Evolutionary conservation across 139 green algal species (phyloP), one percentile per base, ranked within the genome.

Genomic region (Chlorella sp.): DNA sequence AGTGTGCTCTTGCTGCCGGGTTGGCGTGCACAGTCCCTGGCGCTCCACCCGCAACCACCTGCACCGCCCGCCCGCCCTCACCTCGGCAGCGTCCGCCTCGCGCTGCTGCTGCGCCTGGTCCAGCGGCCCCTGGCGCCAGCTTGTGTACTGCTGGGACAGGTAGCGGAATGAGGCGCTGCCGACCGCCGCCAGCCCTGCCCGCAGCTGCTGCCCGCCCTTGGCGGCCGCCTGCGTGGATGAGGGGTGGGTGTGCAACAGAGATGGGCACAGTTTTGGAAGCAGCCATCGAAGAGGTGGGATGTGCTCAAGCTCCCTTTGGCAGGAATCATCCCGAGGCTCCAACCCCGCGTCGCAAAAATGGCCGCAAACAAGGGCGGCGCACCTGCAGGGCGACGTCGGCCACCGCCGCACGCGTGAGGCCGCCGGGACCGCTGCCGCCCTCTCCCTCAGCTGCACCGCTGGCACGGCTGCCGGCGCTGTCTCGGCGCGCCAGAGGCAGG

Each of bases 201-300:
- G 14, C 38, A 86, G 70, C 69, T 90, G 86, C 86, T 85, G 81
- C 81, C 86, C 86, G 17, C 64, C 69, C 72, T 81, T 81, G 38
- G 41, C 30, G 0, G 81, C 77, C 77, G 58, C 77, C 41, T 76
- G 70, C 13, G n/a, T 8, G 14, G 32, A 17, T 60, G 13, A 60
- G 51, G n/a, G n/a, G n/a, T n/a, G n/a, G n/a, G n/a, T n/a, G n/a
- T n/a, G n/a, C n/a, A n/a, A n/a, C n/a, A n/a, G n/a, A n/a, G n/a
- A n/a, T n/a, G n/a, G n/a, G n/a, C n/a, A n/a, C n/a, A n/a, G n/a
- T n/a, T n/a, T n/a, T n/a, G n/a, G n/a, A n/a, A n/a, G n/a, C n/a
- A n/a, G n/a, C n/a, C n/a, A n/a, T n/a, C n/a, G n/a, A n/a, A n/a
- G n/a, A n/a, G n/a, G n/a, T n/a, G n/a, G n/a, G n/a, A n/a, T n/a